These are phyloP conservation scores for Rutstroemia sp. DNA, from an alignment of 2,329 filamentous ascomycete genomes.

Conservation along the genomic window DNA sequence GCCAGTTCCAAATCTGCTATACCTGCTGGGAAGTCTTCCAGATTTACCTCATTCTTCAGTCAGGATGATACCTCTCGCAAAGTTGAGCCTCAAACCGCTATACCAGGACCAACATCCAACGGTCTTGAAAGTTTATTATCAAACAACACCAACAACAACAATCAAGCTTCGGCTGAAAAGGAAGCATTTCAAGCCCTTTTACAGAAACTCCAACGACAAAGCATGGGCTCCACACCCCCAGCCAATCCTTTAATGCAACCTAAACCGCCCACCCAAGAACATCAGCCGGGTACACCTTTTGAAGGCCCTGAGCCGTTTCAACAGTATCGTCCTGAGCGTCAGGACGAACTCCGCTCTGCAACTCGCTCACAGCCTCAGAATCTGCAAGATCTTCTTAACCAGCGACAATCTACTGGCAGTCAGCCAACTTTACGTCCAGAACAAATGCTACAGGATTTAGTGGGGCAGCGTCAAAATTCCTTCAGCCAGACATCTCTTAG, in stretches of 20 bases:
- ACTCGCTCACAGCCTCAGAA: slow-evolving; percentile 30
- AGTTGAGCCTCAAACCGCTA: slow-evolving; percentile 42
- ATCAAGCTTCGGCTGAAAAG: slow-evolving; percentile 54
- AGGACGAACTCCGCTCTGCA: slow-evolving; percentile 23
- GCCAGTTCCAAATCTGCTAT: slow-evolving; percentile 33
- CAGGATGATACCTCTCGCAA: slow-evolving; percentile 42
- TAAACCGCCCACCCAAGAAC: slow-evolving; percentile 36
- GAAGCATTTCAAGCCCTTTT: slow-evolving; percentile 79
- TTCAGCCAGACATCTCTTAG: slow-evolving; percentile 43
- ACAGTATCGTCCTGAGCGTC: slow-evolving; percentile 27
- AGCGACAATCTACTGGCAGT: slow-evolving; percentile 32
- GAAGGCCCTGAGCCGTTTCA: slow-evolving; percentile 38
- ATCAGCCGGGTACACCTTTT: slow-evolving; percentile 37
- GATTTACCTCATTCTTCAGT: slow-evolving; percentile 78
- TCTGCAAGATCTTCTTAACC: slow-evolving; percentile 44
- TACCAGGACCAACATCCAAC: slow-evolving; percentile 27
- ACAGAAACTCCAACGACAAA: slow-evolving; percentile 63
- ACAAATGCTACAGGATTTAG: slow-evolving; percentile 54
- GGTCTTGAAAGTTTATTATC: slow-evolving; percentile 18
- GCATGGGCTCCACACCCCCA: slow-evolving; percentile 37
- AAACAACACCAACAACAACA: slow-evolving; percentile 11
- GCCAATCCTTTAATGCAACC: slow-evolving; percentile 29
- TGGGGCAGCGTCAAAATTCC: slow-evolving; percentile 49
- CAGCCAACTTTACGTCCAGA: slow-evolving; percentile 43
- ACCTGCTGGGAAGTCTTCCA: slow-evolving; percentile 65